Evolutionary conservation across 345 rosid genomes (phyloP).

Genomic region (Adansonia digitata): DNA sequence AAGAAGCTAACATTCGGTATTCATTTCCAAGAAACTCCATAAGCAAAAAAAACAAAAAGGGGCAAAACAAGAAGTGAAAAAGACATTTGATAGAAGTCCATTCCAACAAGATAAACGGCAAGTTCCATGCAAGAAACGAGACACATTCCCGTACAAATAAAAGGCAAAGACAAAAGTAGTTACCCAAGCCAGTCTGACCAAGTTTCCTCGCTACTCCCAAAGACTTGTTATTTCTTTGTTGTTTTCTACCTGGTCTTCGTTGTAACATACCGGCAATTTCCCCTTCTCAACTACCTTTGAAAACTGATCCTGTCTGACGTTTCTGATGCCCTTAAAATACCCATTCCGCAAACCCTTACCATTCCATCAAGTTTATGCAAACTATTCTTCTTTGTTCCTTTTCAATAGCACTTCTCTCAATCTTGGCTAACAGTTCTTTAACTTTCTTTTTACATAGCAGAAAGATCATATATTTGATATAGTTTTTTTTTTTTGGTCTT

Average conservation of each 20-base stretch:
- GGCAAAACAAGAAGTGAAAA: too few relatives aligned
- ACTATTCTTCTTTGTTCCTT: background rate
- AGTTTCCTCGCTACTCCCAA: background rate
- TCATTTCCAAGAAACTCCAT: too few relatives aligned
- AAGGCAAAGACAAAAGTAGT: too few relatives aligned
- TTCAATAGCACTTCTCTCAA: background rate
- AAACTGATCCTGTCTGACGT: background rate
- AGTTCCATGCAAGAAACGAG: background rate
- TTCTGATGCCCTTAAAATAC: constrained; percentile 7
- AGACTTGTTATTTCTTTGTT: too few relatives aligned
- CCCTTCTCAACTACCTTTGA: constrained; percentile 12
- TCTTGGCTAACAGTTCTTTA: background rate
- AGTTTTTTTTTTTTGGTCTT: background rate
- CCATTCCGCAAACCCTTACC: background rate
- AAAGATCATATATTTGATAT: background rate
- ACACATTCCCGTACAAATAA: too few relatives aligned
- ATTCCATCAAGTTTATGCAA: background rate
- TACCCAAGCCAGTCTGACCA: background rate
- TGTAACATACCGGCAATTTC: constrained; percentile 16
- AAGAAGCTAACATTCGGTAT: too few relatives aligned
- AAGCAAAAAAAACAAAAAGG: too few relatives aligned
- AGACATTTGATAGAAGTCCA: too few relatives aligned
- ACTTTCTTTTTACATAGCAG: background rate
- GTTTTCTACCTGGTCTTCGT: too few relatives aligned
- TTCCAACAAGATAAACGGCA: too few relatives aligned